A percentile compares a stretch with the other conserved stretches of the same genome.
phyloP scores from a whole-genome alignment of 1,284 basidiomycete species.

The Tylopilus sp. region DNA sequence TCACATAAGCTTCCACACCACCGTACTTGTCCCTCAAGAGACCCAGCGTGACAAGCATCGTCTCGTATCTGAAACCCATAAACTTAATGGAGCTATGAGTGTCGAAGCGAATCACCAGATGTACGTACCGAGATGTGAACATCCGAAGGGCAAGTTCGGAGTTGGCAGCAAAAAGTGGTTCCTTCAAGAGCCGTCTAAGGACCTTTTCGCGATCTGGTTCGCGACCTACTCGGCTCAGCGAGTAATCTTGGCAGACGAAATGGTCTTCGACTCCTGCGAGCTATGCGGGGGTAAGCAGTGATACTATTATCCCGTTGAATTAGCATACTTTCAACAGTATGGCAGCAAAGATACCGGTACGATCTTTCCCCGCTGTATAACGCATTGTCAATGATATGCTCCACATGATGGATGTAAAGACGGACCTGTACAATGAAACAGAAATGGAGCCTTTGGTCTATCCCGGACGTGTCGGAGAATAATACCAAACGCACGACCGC shows the following conservation, averaged over 20 bases:
- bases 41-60: slow-evolving; percentile 63
- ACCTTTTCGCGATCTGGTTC: slow-evolving; percentile 69
- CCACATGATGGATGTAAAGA: background rate
- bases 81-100: background rate
- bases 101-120: background rate
- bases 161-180: slow-evolving; percentile 66
- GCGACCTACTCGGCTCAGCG: slow-evolving; percentile 67
- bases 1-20: slow-evolving; percentile 62
- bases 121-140: slow-evolving; percentile 62
- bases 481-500: slow-evolving; percentile 55
- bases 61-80: slow-evolving; percentile 48
- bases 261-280: slow-evolving; percentile 64
- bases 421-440: slow-evolving; percentile 72
- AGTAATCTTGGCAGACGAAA: slow-evolving; percentile 65
- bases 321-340: slow-evolving; percentile 57
- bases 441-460: slow-evolving; percentile 53
- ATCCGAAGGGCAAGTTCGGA: slow-evolving; percentile 70
- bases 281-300: slow-evolving; percentile 35
- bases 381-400: background rate
- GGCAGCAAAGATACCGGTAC: slow-evolving; percentile 72
- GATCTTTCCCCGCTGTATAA: slow-evolving; percentile 65
- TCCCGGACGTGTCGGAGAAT: slow-evolving; percentile 69
- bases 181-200: slow-evolving; percentile 58
- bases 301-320: background rate
- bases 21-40: slow-evolving; percentile 59